These are phyloP conservation scores for Leccinum pachyderme DNA, from an alignment of 1,284 basidiomycete genomes.

Conservation along the genomic window DNA sequence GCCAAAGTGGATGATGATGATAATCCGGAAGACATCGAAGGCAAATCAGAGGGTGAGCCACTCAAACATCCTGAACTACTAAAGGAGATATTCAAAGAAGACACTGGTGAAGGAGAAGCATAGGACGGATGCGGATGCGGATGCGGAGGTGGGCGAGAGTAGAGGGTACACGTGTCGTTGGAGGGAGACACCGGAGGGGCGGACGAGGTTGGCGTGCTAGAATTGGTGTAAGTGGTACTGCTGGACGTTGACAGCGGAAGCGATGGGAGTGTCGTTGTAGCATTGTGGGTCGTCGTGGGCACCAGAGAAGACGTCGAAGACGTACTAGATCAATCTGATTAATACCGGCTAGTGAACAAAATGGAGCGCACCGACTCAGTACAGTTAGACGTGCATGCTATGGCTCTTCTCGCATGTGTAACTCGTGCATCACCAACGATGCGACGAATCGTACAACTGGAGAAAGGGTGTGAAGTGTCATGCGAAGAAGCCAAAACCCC, in stretches of 20 bases:
- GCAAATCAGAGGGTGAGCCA: background rate
- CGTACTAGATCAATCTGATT: background rate
- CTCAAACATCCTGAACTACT: background rate
- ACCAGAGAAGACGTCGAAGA: background rate
- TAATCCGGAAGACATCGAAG: background rate
- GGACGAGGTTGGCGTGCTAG: background rate
- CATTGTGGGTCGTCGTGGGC: constrained; percentile 1
- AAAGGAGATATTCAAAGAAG: background rate
- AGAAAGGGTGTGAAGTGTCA: constrained; percentile 57
- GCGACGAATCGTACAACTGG: constrained; percentile 45
- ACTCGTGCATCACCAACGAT: constrained; percentile 44
- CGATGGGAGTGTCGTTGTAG: constrained; percentile 11
- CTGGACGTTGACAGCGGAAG: background rate
- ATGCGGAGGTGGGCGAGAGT: background rate
- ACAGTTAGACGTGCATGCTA: constrained; percentile 12
- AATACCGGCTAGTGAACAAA: background rate
- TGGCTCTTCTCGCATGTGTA: constrained; percentile 30
- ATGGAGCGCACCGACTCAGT: constrained; percentile 11
- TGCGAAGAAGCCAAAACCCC: constrained; percentile 57
- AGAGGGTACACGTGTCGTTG: background rate
- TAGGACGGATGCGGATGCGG: constrained; percentile 5
- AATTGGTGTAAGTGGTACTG: background rate
- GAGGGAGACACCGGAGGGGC: background rate
- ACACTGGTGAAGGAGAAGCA: background rate
- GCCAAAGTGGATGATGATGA: background rate